Conservation (phyloP, 371 early-diverging fungal species). For the Mortierella sp. region DNA sequence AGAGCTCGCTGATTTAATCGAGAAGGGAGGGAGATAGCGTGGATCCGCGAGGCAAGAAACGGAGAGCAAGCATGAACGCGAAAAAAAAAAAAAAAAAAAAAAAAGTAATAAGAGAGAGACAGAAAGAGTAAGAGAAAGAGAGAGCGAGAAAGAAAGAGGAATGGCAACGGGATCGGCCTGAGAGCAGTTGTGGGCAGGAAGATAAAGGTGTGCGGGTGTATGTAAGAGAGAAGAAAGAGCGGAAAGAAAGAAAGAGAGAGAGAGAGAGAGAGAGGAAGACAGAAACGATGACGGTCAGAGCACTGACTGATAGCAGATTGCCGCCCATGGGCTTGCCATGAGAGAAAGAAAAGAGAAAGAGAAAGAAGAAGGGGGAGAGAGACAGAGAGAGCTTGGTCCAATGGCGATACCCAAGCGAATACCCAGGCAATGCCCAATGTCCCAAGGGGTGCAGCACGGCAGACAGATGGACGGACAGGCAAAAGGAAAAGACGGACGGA, state of each 20-base stretch:
- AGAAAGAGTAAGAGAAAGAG: not conserved
- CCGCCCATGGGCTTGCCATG: not conserved
- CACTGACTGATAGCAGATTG: conserved; percentile 1
- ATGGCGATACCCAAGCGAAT: conserved; percentile 58
- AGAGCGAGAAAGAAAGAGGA: not conserved
- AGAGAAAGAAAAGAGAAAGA: not conserved
- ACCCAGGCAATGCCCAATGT: conserved; percentile 53
- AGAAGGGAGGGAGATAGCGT: not conserved
- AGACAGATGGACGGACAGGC: no score
- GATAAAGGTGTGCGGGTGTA: not conserved
- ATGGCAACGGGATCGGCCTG: no score
- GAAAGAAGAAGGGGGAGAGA: conserved; percentile 1
- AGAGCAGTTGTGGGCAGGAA: not conserved
- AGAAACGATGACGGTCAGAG: not conserved
- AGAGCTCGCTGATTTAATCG: no score
- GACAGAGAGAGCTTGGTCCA: conserved; percentile 36
- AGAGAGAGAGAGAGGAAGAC: not conserved
- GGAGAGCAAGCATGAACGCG: not conserved
- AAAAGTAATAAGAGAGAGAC: not conserved
- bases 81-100: not conserved
- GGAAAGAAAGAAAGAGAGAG: not conserved
- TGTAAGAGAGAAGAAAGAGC: not conserved
- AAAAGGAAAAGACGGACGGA: no score
- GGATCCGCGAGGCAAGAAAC: not conserved
- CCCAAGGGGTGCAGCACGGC: no score